Evolutionary conservation across 805 yeast species (phyloP).

Genomic region (Zygoascus biomembranicola): DNA sequence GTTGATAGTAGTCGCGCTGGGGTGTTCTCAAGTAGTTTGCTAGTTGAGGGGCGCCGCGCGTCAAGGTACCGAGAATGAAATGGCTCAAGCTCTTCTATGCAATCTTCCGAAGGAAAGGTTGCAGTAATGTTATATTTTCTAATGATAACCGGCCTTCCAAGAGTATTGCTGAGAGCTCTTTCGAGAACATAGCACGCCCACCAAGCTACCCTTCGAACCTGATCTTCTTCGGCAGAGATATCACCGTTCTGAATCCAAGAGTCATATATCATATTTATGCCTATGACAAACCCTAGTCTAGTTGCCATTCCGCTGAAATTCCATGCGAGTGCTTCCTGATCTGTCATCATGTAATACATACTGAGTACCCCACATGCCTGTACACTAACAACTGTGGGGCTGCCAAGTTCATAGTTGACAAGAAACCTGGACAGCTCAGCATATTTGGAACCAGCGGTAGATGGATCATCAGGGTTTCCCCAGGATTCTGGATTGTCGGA

Average conservation of each 20-base stretch:
- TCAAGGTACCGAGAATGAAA: constrained; percentile 5
- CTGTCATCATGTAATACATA: constrained; percentile 6
- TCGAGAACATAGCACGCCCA: constrained; percentile 13
- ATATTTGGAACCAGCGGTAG: constrained; percentile 8
- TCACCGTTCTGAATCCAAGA: constrained; percentile 5
- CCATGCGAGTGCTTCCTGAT: constrained; percentile 13
- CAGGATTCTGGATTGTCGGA: constrained; percentile 1
- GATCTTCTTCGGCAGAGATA: constrained; percentile 5
- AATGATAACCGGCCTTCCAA: constrained; percentile 12
- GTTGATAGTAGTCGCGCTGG: constrained; percentile 10
- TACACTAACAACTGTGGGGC: constrained; percentile 9
- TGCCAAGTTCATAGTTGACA: constrained; percentile 9
- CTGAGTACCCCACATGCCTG: constrained; percentile 11
- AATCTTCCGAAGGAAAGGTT: constrained; percentile 7
- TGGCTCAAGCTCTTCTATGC: constrained; percentile 6
- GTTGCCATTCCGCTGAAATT: constrained; percentile 12
- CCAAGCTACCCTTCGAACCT: constrained; percentile 10
- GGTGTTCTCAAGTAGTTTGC: constrained; percentile 1
- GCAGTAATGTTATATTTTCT: constrained; percentile 12
- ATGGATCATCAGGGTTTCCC: constrained; percentile 1
- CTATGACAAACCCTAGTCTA: constrained; percentile 9
- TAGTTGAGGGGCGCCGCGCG: not conserved
- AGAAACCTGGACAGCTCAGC: constrained; percentile 12
- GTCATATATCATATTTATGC: constrained; percentile 9
- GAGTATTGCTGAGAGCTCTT: constrained; percentile 8